These are phyloP conservation scores for Colletotrichum lentis DNA, from an alignment of 2,329 filamentous ascomycete genomes.

Conservation along the genomic window DNA sequence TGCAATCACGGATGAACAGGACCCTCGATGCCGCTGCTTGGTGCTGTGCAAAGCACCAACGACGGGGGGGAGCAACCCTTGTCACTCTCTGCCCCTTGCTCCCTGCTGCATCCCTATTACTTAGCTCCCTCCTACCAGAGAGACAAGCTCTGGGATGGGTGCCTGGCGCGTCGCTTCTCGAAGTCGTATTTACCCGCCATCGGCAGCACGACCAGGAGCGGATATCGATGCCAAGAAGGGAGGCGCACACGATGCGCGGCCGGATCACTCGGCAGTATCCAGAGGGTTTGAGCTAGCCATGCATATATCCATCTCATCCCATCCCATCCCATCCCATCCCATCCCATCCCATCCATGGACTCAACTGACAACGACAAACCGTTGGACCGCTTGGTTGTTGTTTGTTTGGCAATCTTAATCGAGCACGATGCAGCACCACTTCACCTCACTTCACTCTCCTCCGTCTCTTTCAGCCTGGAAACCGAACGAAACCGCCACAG, in stretches of 20 bases:
- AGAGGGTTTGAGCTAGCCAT: conserved; percentile 8
- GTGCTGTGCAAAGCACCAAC: neutral
- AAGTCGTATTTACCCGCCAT: conserved; percentile 12
- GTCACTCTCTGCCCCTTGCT: neutral
- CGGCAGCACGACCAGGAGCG: conserved; percentile 18
- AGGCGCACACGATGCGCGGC: conserved; percentile 28
- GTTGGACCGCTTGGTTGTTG: neutral
- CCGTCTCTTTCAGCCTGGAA: too few species aligned
- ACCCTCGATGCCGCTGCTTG: neutral
- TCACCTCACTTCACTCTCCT: too few species aligned
- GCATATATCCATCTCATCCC: neutral
- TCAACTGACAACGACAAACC: conserved; percentile 3
- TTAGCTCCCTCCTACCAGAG: neutral
- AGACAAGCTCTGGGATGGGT: neutral
- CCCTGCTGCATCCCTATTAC: neutral
- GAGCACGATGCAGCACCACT: too few species aligned
- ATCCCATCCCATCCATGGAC: too few species aligned
- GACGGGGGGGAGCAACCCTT: neutral
- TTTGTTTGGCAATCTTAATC: neutral
- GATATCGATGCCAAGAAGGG: conserved; percentile 35
- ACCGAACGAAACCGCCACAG: too few species aligned
- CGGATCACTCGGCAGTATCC: conserved; percentile 33
- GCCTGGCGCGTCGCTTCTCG: conserved; percentile 4
- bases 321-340: too few species aligned
- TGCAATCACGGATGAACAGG: neutral